Conservation (phyloP, 2,329 filamentous ascomycete species). For the Neopestalotiopsis rosae region DNA sequence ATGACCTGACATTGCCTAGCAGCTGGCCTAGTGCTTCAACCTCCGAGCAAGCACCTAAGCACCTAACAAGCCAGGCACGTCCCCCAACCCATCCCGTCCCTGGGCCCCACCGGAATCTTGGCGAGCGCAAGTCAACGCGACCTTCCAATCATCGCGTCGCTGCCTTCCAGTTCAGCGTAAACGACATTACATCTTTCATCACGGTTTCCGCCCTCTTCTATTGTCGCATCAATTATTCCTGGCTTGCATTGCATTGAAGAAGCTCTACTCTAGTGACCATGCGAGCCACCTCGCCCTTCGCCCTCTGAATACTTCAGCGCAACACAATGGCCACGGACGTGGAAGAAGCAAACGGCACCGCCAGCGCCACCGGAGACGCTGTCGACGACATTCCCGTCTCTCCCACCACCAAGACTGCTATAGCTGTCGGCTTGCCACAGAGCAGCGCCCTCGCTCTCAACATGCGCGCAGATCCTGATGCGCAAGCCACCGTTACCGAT, state of each 20-base stretch:
- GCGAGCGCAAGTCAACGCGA: slow-evolving; percentile 6
- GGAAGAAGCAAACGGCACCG: slow-evolving; percentile 13
- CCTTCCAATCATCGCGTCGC: slow-evolving; percentile 9
- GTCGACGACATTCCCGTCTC: slow-evolving; percentile 34
- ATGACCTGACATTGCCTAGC: neutral
- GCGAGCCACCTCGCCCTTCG: neutral
- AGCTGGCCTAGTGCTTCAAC: neutral
- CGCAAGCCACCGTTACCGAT: slow-evolving; percentile 72
- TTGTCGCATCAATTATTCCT: neutral
- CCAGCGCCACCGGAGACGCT: slow-evolving; percentile 24
- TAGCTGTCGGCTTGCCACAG: slow-evolving; percentile 35
- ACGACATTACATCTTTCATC: slow-evolving; percentile 9
- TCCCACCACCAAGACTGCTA: slow-evolving; percentile 38
- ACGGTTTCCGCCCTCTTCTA: neutral
- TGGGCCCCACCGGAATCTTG: slow-evolving; percentile 4
- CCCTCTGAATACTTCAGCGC: neutral
- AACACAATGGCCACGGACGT: slow-evolving; percentile 17
- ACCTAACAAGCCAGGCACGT: neutral
- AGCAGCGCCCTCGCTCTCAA: slow-evolving; percentile 50
- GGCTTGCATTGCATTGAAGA: neutral
- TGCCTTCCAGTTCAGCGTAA: neutral
- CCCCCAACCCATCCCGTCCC: neutral
- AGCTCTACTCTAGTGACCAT: neutral
- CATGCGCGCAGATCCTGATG: slow-evolving; percentile 67
- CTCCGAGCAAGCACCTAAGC: neutral